Percentiles rank a stretch among this genome's conserved stretches.
Conservation (phyloP, 192 early-diverging fungal genomes). For the Allomyces macrogynus region DNA sequence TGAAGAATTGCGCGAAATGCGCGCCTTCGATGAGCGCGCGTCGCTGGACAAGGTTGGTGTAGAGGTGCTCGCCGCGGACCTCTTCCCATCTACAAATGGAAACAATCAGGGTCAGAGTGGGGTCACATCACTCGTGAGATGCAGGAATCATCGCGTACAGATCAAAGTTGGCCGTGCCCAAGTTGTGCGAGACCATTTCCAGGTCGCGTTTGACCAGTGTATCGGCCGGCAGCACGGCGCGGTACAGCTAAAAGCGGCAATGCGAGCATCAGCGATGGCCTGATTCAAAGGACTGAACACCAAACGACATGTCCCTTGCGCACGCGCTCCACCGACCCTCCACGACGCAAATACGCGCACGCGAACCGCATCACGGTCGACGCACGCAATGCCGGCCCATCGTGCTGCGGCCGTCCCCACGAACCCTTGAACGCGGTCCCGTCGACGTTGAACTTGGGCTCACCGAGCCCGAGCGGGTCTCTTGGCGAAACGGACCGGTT, state of each 20-base stretch:
- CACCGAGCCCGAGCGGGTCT: slow-evolving; percentile 22
- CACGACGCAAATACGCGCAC: slow-evolving; percentile 15
- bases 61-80: slow-evolving; percentile 41
- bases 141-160: slow-evolving; percentile 6
- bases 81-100: slow-evolving; percentile 43
- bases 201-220: slow-evolving; percentile 29
- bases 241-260: not conserved
- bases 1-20: slow-evolving; percentile 16
- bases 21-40: slow-evolving; percentile 34
- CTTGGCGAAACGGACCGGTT: slow-evolving; percentile 2
- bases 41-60: slow-evolving; percentile 40
- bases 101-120: too few relatives aligned
- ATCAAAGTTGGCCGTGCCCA: slow-evolving; percentile 25
- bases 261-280: too few relatives aligned
- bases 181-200: slow-evolving; percentile 30
- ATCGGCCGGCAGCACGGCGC: not conserved
- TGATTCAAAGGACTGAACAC: not conserved
- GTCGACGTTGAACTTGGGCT: slow-evolving; percentile 42
- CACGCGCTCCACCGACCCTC: slow-evolving; percentile 7
- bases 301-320: slow-evolving; percentile 11
- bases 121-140: too few relatives aligned
- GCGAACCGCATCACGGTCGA: slow-evolving; percentile 13
- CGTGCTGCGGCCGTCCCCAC: slow-evolving; percentile 51
- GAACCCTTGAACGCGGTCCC: slow-evolving; percentile 17
- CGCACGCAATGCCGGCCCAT: slow-evolving; percentile 39